phyloP scores from a whole-genome alignment of 345 rosid genomes.

The Gossypium longicalyx region DNA sequence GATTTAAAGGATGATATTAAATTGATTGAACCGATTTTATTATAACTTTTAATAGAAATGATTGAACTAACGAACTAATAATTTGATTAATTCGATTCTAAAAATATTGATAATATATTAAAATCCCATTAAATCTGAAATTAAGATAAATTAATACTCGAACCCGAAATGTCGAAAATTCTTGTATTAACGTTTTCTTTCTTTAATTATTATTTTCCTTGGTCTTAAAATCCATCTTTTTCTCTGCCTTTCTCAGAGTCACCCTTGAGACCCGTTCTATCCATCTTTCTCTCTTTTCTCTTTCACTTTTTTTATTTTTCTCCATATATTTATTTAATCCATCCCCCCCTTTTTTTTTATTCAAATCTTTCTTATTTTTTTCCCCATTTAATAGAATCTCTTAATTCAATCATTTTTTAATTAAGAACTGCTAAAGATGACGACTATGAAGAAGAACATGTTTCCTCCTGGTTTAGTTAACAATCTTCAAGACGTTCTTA shows the following conservation, averaged over 20 bases:
- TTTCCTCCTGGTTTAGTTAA: constrained; percentile 79
- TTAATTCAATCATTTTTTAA: neutral
- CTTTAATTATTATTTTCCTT: neutral
- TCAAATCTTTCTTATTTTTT: neutral
- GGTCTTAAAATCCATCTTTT: neutral
- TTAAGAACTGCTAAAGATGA: neutral
- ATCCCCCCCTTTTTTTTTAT: too few relatives aligned
- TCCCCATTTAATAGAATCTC: constrained; percentile 3
- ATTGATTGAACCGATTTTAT: accelerated
- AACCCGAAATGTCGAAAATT: too few relatives aligned
- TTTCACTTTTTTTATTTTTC: too few relatives aligned
- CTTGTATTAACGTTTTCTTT: too few relatives aligned
- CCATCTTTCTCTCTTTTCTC: neutral
- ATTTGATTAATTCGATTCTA: too few relatives aligned
- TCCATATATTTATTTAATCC: too few relatives aligned
- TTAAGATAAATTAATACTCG: too few relatives aligned
- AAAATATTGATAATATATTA: too few relatives aligned
- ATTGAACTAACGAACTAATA: accelerated
- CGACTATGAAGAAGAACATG: constrained; percentile 47
- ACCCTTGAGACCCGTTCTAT: constrained; percentile 32
- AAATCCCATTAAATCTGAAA: too few relatives aligned
- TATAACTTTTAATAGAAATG: accelerated
- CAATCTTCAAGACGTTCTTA: constrained; percentile 80
- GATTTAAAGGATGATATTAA: accelerated
- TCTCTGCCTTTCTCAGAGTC: neutral